Evolutionary conservation across 352 stramenopile species (phyloP).

Genomic region (Globisporangium lucens): DNA sequence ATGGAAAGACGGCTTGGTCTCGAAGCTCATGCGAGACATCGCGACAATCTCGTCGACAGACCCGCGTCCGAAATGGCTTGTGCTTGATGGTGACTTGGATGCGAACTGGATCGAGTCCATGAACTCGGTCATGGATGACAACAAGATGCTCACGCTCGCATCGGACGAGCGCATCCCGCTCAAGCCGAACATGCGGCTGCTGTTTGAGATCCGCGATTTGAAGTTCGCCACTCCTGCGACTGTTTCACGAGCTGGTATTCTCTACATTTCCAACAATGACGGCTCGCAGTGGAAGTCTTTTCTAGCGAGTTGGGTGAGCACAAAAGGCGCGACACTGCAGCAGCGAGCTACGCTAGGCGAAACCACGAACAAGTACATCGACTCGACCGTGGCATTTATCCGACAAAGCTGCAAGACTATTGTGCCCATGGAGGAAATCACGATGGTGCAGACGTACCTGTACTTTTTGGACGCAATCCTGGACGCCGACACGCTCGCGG

Average conservation of each 20-base stretch:
- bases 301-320: constrained; percentile 89
- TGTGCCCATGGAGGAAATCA: constrained; percentile 90
- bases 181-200: constrained; percentile 92
- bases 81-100: constrained; percentile 91
- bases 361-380: constrained; percentile 86
- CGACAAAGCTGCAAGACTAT: constrained; percentile 86
- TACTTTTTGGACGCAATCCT: constrained; percentile 90
- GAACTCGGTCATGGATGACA: constrained; percentile 91
- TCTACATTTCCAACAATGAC: constrained; percentile 92
- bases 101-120: constrained; percentile 90
- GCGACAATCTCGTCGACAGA: constrained; percentile 62
- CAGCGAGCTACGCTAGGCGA: constrained; percentile 57
- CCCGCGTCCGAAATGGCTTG: constrained; percentile 90
- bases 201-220: constrained; percentile 96
- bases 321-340: constrained; percentile 51
- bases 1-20: constrained; percentile 95
- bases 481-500: constrained; percentile 57
- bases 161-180: constrained; percentile 96
- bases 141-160: constrained; percentile 87
- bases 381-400: constrained; percentile 82
- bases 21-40: constrained; percentile 93
- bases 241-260: constrained; percentile 92
- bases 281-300: constrained; percentile 92
- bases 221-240: constrained; percentile 94
- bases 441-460: constrained; percentile 89